Base-by-base conservation (phyloP, 1,139 yeast genomes). In the Hyphopichia pseudoburtonii region DNA sequence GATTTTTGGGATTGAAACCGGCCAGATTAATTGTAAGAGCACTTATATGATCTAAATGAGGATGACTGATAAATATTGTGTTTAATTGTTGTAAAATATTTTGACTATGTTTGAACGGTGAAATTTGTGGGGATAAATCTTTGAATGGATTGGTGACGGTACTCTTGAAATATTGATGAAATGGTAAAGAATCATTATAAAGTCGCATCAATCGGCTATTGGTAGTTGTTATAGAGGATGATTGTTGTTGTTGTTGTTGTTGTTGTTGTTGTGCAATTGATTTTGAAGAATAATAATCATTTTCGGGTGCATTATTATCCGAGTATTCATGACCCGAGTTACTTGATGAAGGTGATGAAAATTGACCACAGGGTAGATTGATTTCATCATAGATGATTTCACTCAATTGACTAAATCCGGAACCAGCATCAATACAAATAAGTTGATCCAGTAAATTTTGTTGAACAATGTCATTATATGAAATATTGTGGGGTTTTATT, bases 31-130 rank as follows among this genome's bases (percentile, higher is more conserved):
- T 62, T 2, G 83, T 78, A 36, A 88, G 55, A 1, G 85, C 87
- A 4, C 76, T 60, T 15, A 87, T 70, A 56, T 89, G 97, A 57
- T 89, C 97, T 37, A 88, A 56, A 58, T 89, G 97, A 1, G 94
- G 80, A 60, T 89, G 97, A 1, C 96, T 79, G 27, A 89, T 72
- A 35, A 86, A 70, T 42, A 77, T 78, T 23, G 72, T 66, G 17
- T 57, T 44, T 14, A 75, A 46, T n/a, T 60, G 50, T 17, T 65
- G 55, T 41, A 69, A 62, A 5, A 80, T 56, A 17, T 44, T 33
- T 37, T 54, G 54, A 11, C 70, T 48, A 19, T 41, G 35, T 33
- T 44, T 32, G 36, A 55, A 52, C 21, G 66, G 57, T 33, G 51
- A 40, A 9, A 27, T 28, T 0, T 29, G 14, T 24, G 30, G 27